Evolutionary conservation across 805 yeast species (phyloP).

Genomic region (Candida qinlingensis): DNA sequence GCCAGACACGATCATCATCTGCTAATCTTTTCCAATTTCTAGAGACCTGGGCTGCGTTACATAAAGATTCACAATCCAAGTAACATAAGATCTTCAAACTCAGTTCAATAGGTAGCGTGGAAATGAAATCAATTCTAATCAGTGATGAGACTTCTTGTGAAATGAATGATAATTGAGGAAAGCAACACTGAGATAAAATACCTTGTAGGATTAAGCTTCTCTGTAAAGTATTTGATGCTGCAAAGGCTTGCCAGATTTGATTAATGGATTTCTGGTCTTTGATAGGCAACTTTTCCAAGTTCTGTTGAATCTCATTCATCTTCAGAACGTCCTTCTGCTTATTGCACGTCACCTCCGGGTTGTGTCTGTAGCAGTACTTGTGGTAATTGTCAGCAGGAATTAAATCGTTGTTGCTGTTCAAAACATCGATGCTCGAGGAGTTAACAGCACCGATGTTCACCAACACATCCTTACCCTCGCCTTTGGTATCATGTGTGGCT

Average conservation of each 20-base stretch:
- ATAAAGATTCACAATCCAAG: constrained; percentile 87
- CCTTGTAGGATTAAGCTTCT: constrained; percentile 79
- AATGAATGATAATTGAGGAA: constrained; percentile 86
- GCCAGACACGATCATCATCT: constrained; percentile 97
- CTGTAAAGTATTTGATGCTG: constrained; percentile 65
- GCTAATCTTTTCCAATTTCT: constrained; percentile 84
- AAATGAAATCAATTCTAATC: constrained; percentile 83
- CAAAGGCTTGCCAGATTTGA: constrained; percentile 80
- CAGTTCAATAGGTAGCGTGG: constrained; percentile 80
- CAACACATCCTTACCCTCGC: neutral
- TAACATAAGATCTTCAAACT: constrained; percentile 81
- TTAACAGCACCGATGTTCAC: constrained; percentile 4
- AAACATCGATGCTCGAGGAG: constrained; percentile 2
- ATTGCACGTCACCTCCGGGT: constrained; percentile 78
- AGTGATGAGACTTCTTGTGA: constrained; percentile 73
- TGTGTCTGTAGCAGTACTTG: constrained; percentile 85
- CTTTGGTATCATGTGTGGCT: neutral
- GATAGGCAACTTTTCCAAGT: constrained; percentile 54
- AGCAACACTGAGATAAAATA: constrained; percentile 82
- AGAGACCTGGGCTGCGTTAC: constrained; percentile 91
- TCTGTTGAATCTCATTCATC: constrained; percentile 57
- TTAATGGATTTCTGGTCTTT: constrained; percentile 72
- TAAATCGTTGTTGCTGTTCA: constrained; percentile 7
- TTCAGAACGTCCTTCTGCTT: constrained; percentile 59
- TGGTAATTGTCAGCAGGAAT: constrained; percentile 45